Base-by-base conservation (phyloP, 495 filamentous ascomycete species). In the Penicillium desertorum region DNA sequence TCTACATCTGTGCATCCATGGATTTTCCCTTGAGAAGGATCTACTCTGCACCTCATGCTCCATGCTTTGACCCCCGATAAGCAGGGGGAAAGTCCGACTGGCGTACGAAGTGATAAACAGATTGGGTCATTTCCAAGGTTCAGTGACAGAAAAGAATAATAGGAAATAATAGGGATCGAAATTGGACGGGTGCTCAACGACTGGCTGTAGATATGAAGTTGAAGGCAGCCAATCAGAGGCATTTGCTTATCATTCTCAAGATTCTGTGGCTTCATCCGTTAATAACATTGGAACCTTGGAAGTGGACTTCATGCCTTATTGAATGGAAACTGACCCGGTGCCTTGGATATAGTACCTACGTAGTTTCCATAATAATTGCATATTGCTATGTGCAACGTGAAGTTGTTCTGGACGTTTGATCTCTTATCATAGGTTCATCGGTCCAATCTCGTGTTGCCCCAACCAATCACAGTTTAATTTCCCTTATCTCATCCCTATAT, bases 151-250 rank as follows among this genome's bases (percentile, higher is more conserved):
- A 44, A 20, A 32, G 36, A 45, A 48, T 36, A 45, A 50, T 29
- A 29, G 22, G 36, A 29, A 55, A 54, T 53, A 27, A 50, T 22
- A 12, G 22, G n/a, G 6, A 8, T 43, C 1, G 9, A 47, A n/a
- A 61, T 52, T 16, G n/a, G n/a, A 27, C 44, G 30, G 51, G 27
- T 44, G 41, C 22, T 19, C 30, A 30, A 41, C 44, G 51, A 69
- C 61, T 71, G 68, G 68, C 53, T 66, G 63, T 66, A 71, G 68
- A 71, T 71, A 71, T 66, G 59, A 60, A 25, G 49, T 56, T 44
- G 20, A 7, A 17, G 6, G 42, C 29, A 36, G 32, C 68, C 68
- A 71, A 71, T 71, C 63, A 69, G 17, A 42, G 45, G 7, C 36
- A 22, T 36, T 36, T 20, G 20, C 60, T 65, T 68, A 68, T 70